phyloP scores from a whole-genome alignment of 441 rosid species.

The Breynia disticha region DNA sequence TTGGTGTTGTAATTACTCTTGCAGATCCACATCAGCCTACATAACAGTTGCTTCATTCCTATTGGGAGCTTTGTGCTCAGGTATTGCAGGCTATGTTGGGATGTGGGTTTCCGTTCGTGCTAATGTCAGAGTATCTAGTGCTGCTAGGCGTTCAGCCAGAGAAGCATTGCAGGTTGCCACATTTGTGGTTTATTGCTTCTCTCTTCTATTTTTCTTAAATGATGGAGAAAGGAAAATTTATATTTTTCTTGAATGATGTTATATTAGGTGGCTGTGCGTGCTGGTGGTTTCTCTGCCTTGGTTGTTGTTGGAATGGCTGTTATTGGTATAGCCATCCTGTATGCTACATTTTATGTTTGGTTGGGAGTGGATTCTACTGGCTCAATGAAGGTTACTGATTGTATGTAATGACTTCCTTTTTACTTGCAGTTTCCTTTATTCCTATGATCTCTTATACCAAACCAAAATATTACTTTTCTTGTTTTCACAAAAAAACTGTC shows the following conservation, averaged over 20 bases:
- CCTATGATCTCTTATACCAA: background rate
- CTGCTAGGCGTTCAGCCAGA: constrained; percentile 97
- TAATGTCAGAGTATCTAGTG: constrained; percentile 95
- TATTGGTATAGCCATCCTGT: constrained; percentile 89
- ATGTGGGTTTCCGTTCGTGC: constrained; percentile 99
- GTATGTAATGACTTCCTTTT: constrained; percentile 42
- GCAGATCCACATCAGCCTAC: constrained; percentile 75
- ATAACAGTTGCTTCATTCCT: constrained; percentile 95
- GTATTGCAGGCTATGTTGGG: constrained; percentile 94
- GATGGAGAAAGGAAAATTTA: constrained; percentile 7
- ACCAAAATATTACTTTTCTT: background rate
- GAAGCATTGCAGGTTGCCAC: constrained; percentile 86
- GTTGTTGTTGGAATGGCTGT: constrained; percentile 99
- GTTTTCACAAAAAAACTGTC: too few species aligned
- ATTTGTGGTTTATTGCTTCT: constrained; percentile 8
- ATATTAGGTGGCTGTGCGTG: constrained; percentile 84
- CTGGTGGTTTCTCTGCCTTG: constrained; percentile 96
- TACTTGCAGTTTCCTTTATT: background rate
- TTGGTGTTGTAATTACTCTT: constrained; percentile 19
- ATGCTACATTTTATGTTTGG: constrained; percentile 83
- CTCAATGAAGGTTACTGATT: constrained; percentile 78
- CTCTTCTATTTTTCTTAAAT: too few species aligned
- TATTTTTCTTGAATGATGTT: constrained; percentile 8
- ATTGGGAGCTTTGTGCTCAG: constrained; percentile 92
- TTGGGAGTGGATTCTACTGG: constrained; percentile 80